Conservation (phyloP, 1,139 yeast species). For the Neolecta irregularis region DNA sequence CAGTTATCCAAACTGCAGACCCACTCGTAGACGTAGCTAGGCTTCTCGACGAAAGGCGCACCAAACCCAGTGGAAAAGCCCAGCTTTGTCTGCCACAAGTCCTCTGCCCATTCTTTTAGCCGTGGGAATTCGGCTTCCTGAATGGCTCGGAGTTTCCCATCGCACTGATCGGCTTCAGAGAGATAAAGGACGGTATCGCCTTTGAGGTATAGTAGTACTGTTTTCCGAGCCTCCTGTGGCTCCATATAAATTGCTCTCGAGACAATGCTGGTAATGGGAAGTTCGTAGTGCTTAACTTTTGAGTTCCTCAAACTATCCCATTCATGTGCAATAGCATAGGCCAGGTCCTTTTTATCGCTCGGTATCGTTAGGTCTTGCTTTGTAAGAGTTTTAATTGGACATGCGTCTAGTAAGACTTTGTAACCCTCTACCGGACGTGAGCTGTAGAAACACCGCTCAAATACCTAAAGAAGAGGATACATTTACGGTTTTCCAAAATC, state of each 20-base stretch:
- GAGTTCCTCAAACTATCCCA: slow-evolving; percentile 66
- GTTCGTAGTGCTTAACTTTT: slow-evolving; percentile 59
- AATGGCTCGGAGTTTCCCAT: slow-evolving; percentile 58
- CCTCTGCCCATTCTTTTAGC: slow-evolving; percentile 50
- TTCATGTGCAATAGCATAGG: slow-evolving; percentile 67
- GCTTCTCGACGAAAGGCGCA: too few species aligned
- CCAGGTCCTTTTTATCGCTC: slow-evolving; percentile 41
- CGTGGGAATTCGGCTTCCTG: slow-evolving; percentile 71
- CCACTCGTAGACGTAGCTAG: too few species aligned
- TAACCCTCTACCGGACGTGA: slow-evolving; percentile 24
- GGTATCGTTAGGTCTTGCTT: slow-evolving; percentile 63
- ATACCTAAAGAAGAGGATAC: slow-evolving; percentile 25
- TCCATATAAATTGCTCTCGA: slow-evolving; percentile 82
- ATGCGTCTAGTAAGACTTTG: slow-evolving; percentile 52
- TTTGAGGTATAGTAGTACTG: slow-evolving; percentile 62
- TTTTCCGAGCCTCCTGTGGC: too few species aligned
- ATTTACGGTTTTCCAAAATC: slow-evolving; percentile 75
- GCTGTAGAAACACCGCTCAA: slow-evolving; percentile 14
- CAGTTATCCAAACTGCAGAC: slow-evolving; percentile 46
- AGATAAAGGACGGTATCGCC: slow-evolving; percentile 85
- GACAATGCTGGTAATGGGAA: slow-evolving; percentile 76
- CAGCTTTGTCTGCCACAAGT: too few species aligned
- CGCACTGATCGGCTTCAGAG: slow-evolving; percentile 68
- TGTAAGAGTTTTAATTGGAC: slow-evolving; percentile 68
- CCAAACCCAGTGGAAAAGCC: too few species aligned